Evolutionary conservation across 2,329 filamentous ascomycete genomes (phyloP).

Genomic region (Pseudogymnoascus sp.): DNA sequence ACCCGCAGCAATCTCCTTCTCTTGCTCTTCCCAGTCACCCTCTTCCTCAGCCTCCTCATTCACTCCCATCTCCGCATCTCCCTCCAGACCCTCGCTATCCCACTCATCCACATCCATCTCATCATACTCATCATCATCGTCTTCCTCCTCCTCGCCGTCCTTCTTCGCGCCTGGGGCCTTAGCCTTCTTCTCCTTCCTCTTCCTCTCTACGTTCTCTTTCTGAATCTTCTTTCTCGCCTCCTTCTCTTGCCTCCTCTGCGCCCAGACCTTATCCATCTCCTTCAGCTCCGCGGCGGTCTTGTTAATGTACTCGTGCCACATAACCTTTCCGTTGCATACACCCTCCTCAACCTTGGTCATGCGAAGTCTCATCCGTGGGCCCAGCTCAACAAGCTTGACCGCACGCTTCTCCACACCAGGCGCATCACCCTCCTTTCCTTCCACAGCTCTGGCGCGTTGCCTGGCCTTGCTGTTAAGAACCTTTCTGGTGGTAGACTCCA

Average conservation of each 20-base stretch:
- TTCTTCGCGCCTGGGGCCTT: slow-evolving; percentile 38
- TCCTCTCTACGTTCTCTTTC: slow-evolving; percentile 83
- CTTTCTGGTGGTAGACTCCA: slow-evolving; percentile 53
- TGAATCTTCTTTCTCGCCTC: slow-evolving; percentile 74
- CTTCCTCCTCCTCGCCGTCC: slow-evolving; percentile 44
- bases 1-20: slow-evolving; percentile 22
- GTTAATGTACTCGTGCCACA: slow-evolving; percentile 95
- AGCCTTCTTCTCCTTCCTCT: slow-evolving; percentile 55
- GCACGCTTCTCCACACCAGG: slow-evolving; percentile 60
- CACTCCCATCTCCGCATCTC: slow-evolving; percentile 27
- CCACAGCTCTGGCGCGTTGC: slow-evolving; percentile 34
- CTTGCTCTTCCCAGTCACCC: slow-evolving; percentile 28
- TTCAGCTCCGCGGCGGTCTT: slow-evolving; percentile 74
- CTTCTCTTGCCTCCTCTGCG: slow-evolving; percentile 69
- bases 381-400: slow-evolving; percentile 86
- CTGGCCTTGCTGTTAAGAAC: slow-evolving; percentile 44
- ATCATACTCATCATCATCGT: slow-evolving; percentile 37
- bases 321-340: slow-evolving; percentile 76
- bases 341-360: slow-evolving; percentile 96
- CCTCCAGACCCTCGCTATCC: slow-evolving; percentile 29
- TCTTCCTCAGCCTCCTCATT: slow-evolving; percentile 28
- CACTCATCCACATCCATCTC: slow-evolving; percentile 39
- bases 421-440: slow-evolving; percentile 35
- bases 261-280: slow-evolving; percentile 76
- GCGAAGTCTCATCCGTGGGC: slow-evolving; percentile 79